Evolutionary conservation across 805 yeast species (phyloP), one percentile per base, ranked within the genome.

Genomic region (Wickerhamomyces ciferrii): DNA sequence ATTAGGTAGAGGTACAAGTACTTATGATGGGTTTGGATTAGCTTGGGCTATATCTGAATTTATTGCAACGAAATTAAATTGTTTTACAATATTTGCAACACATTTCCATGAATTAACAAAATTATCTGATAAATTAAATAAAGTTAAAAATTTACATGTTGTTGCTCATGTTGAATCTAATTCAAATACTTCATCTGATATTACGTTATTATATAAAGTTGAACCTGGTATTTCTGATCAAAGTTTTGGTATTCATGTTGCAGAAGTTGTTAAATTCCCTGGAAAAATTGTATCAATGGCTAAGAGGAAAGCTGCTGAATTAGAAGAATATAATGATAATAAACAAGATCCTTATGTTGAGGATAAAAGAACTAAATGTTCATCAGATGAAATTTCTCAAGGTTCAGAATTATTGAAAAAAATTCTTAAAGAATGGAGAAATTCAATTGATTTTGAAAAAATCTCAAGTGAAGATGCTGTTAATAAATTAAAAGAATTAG

Each of bases 191-290:
- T 67, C 72, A 39, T 76, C 76, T 31, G 96, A 89, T 53, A 88
- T 94, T 53, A 90, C 98, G 0, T 72, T 94, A 47, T 70, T 94
- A 54, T 94, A 94, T 68, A 87, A 84, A 59, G 98, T 94, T n/a
- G 97, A 89, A 54, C 87, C 88, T 1, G 99, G 99, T n/a, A 81
- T 91, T 43, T 84, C 96, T 2, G 96, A 89, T 64, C 94, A 91
- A 65, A 90, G 97, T 0, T 94, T 94, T 68, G 99, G 99, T 66
- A 91, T 94, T 42, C 96, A 94, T 62, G 99, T 94, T 41, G 98
- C 98, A 0, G 97, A 94, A 66, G 82, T 92, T 27, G 98, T 92
- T 18, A 85, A 87, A 54, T 94, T 94, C 65, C 99, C 98, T 2
- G 69, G 72, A 21, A 94, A 94, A 65, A 94, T 94, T 43, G 81